Evolutionary conservation across 2,329 filamentous ascomycete genomes (phyloP), one percentile per base, ranked within the genome.

Genomic region (Paecilomyces dactylethromorphus): DNA sequence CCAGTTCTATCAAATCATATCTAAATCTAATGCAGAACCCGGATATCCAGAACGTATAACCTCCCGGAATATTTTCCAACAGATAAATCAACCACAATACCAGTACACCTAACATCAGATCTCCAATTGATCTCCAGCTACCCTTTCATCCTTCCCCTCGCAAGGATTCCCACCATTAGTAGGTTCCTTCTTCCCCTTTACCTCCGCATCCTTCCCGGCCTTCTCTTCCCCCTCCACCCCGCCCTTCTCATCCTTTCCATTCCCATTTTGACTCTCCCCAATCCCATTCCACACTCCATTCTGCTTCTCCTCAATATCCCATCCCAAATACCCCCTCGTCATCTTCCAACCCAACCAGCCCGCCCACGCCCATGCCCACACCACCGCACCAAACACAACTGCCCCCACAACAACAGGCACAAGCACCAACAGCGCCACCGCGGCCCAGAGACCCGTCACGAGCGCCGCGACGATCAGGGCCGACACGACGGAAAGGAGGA

Each of bases 401-500:
- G 54, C 32, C 0, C 57, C 59, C 22, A 58, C 56, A 15, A 61
- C 53, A 39, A 55, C 53, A 12, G 60, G 22, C n/a, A 54, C 59
- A 26, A 52, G 59, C 15, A 63, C 29, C 57, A 63, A 22, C n/a
- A 60, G 56, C 5, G 54, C 61, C 54, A 63, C 50, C 2, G 57
- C 57, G 32, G 59, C 58, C n/a, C 61, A 63, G 15, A 61, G 58
- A 4, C 59, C 35, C 3, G 61, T 63, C n/a, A 90, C 83, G 39
- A 93, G 75, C 0, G 85, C 82, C 1, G 89, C 89, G 0, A 84
- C 71, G 18, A 85, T 62, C 45, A 90, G 67, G 12, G 86, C 87
- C 31, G 81, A 80, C 50, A 86, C 74, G 49, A 89, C 69, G 15
- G 87, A 83, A 70, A 91, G 82, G 62, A 86, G 71, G 62, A 87